phyloP scores from a whole-genome alignment of 305 asterid species.

The Solanum chacoense region DNA sequence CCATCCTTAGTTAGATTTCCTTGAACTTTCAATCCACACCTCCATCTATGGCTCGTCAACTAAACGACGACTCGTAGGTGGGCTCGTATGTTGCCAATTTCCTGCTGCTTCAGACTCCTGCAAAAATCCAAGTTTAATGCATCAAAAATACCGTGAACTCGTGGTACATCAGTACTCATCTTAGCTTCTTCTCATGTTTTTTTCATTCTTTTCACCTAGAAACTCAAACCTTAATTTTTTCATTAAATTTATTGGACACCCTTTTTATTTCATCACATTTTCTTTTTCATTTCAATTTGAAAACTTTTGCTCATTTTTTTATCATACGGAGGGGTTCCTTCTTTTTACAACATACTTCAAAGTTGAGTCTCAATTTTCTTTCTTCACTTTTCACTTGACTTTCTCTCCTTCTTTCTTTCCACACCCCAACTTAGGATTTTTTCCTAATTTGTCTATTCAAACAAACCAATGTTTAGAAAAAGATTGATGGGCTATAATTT shows the following conservation, averaged over 20 bases:
- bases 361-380: neutral
- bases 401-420: neutral
- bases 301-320: neutral
- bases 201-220: too few relatives aligned
- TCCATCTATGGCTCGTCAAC: too few relatives aligned
- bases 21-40: too few relatives aligned
- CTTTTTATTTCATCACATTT: neutral
- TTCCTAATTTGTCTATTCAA: neutral
- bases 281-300: neutral
- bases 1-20: too few relatives aligned
- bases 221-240: too few relatives aligned
- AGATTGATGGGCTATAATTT: neutral
- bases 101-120: too few relatives aligned
- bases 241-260: neutral
- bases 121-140: too few relatives aligned
- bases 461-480: too few relatives aligned
- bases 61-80: too few relatives aligned
- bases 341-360: neutral
- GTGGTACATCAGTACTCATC: neutral
- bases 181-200: too few relatives aligned
- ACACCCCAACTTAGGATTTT: neutral
- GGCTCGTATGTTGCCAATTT: too few relatives aligned
- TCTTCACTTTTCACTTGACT: neutral
- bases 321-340: neutral
- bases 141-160: too few relatives aligned